phyloP scores from a whole-genome alignment of 2,329 filamentous ascomycete species.

The Exophiala xenobiotica region DNA sequence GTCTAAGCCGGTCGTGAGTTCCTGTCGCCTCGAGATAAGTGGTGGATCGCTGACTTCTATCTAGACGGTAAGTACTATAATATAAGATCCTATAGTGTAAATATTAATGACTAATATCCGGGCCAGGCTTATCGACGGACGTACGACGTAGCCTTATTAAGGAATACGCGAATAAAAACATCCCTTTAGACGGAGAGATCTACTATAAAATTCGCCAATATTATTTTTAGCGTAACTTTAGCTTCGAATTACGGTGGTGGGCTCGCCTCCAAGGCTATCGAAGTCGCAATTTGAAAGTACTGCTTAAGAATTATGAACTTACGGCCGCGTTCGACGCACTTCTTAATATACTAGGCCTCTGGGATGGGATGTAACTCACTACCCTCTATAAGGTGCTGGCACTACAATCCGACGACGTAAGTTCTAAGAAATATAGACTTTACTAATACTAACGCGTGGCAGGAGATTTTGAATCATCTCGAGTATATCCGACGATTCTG shows the following conservation, averaged over 20 bases:
- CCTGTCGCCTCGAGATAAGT: conserved; percentile 28
- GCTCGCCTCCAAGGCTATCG: conserved; percentile 32
- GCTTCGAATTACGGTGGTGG: conserved; percentile 23
- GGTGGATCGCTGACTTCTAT: conserved; percentile 38
- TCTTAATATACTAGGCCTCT: conserved; percentile 35
- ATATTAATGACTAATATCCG: not conserved
- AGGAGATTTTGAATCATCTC: conserved; percentile 38
- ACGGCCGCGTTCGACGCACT: conserved; percentile 36
- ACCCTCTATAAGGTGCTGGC: conserved; percentile 33
- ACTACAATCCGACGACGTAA: conserved; percentile 37
- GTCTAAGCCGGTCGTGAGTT: conserved; percentile 26
- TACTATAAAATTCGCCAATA: conserved; percentile 36
- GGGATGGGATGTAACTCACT: conserved; percentile 35
- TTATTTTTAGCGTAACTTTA: conserved; percentile 21
- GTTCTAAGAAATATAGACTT: conserved; percentile 5
- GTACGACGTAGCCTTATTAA: conserved; percentile 32
- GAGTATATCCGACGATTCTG: conserved; percentile 37
- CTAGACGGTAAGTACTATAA: conserved; percentile 31
- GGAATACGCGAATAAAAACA: conserved; percentile 35
- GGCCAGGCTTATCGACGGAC: conserved; percentile 30
- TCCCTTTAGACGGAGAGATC: conserved; percentile 32
- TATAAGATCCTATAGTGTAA: not conserved
- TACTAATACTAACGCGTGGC: conserved; percentile 9
- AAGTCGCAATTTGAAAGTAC: conserved; percentile 30
- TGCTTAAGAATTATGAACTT: conserved; percentile 31